These are phyloP conservation scores for Aspergillus sp. DNA, from an alignment of 2,329 filamentous ascomycete genomes.

Conservation along the genomic window DNA sequence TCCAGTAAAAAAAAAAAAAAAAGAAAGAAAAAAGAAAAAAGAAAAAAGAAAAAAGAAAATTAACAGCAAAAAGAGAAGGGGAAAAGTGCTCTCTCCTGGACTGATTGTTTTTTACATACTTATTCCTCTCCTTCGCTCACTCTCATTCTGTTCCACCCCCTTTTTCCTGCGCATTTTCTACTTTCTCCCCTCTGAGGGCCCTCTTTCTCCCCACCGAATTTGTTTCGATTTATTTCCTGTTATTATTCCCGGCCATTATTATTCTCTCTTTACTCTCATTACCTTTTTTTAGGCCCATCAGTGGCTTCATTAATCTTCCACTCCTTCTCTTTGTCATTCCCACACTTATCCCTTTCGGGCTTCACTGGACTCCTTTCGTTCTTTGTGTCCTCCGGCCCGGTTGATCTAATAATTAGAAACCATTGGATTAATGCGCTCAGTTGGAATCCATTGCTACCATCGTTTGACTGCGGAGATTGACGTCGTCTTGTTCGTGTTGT, in stretches of 20 bases:
- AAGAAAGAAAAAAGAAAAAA: background rate
- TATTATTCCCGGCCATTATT: background rate
- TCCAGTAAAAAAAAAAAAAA: no score
- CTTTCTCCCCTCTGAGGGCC: constrained; percentile 7
- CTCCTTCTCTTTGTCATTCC: background rate
- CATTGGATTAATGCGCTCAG: background rate
- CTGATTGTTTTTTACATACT: background rate
- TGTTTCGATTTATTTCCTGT: constrained; percentile 12
- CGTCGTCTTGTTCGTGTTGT: background rate
- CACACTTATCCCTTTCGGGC: constrained; percentile 2
- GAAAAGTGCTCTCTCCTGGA: background rate
- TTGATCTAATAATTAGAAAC: background rate
- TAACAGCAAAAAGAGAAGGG: background rate
- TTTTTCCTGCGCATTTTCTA: constrained; percentile 11
- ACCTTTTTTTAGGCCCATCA: constrained; percentile 4
- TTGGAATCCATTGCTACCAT: background rate
- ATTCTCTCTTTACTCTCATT: constrained; percentile 6
- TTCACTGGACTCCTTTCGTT: background rate
- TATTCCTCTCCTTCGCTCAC: constrained; percentile 12
- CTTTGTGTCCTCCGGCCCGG: background rate
- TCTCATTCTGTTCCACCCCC: constrained; percentile 12
- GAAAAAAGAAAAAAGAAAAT: background rate
- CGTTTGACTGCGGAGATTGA: background rate
- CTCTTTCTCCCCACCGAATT: constrained; percentile 1
- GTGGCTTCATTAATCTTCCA: background rate